These are phyloP conservation scores for Fusarium mundagurra DNA, from an alignment of 2,329 filamentous ascomycete genomes.

Conservation along the genomic window DNA sequence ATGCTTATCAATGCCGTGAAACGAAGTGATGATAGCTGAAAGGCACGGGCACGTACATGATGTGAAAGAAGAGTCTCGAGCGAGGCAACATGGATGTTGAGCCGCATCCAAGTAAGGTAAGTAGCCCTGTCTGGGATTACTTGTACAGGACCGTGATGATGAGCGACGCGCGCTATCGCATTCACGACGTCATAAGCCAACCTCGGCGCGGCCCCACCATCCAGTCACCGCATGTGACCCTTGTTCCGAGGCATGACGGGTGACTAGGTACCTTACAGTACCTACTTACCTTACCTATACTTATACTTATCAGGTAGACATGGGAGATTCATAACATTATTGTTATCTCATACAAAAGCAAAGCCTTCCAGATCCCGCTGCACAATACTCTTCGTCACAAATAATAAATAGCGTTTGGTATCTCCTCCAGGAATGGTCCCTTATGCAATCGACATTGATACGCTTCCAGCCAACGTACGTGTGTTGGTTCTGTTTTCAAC, in stretches of 20 bases:
- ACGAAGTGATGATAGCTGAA: neutral
- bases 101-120: neutral
- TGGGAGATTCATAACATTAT: neutral
- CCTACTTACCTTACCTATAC: neutral
- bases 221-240: constrained; percentile 31
- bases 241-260: constrained; percentile 17
- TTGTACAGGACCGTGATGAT: neutral
- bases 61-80: constrained; percentile 6
- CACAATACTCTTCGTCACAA: neutral
- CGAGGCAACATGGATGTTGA: neutral
- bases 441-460: neutral
- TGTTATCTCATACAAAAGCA: neutral
- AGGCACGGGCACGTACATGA: constrained; percentile 12
- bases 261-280: no score
- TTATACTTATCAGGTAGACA: neutral
- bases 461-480: neutral
- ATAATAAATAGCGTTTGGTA: neutral
- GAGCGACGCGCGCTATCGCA: constrained; percentile 9
- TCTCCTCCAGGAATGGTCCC: neutral
- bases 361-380: neutral
- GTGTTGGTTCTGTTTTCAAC: neutral
- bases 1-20: neutral
- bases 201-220: constrained; percentile 17
- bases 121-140: neutral
- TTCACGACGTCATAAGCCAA: constrained; percentile 35